A percentile compares a stretch with the other conserved stretches of the same genome.
These are phyloP conservation scores for Pseudocercospora ulei DNA, from an alignment of 2,329 filamentous ascomycete species.

Conservation along the genomic window DNA sequence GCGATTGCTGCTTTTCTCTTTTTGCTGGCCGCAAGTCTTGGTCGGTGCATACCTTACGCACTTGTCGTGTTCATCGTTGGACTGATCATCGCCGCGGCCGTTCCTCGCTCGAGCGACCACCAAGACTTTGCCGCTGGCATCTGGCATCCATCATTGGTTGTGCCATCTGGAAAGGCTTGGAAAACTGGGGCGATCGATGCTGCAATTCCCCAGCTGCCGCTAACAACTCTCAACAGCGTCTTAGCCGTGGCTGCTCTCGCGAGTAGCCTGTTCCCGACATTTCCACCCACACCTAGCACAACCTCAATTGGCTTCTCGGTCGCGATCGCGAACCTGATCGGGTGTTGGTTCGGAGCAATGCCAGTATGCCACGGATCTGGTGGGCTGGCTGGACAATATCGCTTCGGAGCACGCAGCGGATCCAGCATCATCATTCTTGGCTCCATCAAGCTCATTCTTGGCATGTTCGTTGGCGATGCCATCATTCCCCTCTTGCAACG, in stretches of 20 bases:
- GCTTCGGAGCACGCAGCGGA: slow-evolving; percentile 83
- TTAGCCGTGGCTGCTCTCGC: slow-evolving; percentile 76
- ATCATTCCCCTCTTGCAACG: slow-evolving; percentile 59
- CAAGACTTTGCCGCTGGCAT: slow-evolving; percentile 41
- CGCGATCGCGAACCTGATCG: slow-evolving; percentile 68
- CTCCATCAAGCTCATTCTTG: slow-evolving; percentile 62
- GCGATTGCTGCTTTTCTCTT: slow-evolving; percentile 61
- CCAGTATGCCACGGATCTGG: slow-evolving; percentile 89
- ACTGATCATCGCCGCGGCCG: slow-evolving; percentile 49
- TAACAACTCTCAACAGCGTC: slow-evolving; percentile 87
- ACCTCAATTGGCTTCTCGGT: slow-evolving; percentile 75
- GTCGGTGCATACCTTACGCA: slow-evolving; percentile 65
- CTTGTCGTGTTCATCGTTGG: slow-evolving; percentile 61
- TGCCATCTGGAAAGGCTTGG: slow-evolving; percentile 43
- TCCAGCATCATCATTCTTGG: slow-evolving; percentile 74
- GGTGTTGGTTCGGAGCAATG: slow-evolving; percentile 91
- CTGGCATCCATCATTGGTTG: slow-evolving; percentile 50
- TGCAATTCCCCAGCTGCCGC: slow-evolving; percentile 74
- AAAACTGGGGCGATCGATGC: slow-evolving; percentile 52
- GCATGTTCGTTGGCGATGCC: slow-evolving; percentile 62
- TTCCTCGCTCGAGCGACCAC: slow-evolving; percentile 34
- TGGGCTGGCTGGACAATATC: slow-evolving; percentile 78
- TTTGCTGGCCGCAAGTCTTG: slow-evolving; percentile 57
- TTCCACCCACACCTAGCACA: slow-evolving; percentile 52
- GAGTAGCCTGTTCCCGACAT: slow-evolving; percentile 59